Percentiles rank a stretch among this genome's conserved stretches.
These are phyloP conservation scores for Triglochin maritima DNA, from an alignment of 106 monocot genomes.

Conservation along the genomic window DNA sequence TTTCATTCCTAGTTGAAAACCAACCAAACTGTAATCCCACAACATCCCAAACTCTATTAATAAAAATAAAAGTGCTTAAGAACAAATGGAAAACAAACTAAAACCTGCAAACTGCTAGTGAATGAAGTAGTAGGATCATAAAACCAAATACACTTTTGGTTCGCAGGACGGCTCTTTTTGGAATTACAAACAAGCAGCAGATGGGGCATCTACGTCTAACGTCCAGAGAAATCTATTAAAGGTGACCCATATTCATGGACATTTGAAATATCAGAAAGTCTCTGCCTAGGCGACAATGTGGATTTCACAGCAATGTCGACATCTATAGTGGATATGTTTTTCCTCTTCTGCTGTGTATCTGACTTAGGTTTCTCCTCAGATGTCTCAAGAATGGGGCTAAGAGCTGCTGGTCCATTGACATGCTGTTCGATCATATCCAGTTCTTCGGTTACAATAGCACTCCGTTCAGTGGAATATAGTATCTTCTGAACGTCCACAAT, in stretches of 20 bases:
- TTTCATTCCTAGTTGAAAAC: too few relatives aligned
- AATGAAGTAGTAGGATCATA: too few relatives aligned
- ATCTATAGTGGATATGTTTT: slow-evolving; percentile 57
- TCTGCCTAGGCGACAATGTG: slow-evolving; percentile 50
- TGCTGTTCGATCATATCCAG: slow-evolving; percentile 45
- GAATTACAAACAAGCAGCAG: background rate
- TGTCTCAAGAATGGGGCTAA: slow-evolving; percentile 54
- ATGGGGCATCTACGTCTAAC: background rate
- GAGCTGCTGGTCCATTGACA: slow-evolving; percentile 9
- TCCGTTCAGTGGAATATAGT: slow-evolving; percentile 59
- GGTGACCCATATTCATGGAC: slow-evolving; percentile 39
- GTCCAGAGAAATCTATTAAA: slow-evolving; percentile 29
- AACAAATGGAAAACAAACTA: too few relatives aligned
- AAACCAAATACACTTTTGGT: too few relatives aligned
- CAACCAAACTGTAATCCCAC: too few relatives aligned
- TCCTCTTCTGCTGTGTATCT: slow-evolving; percentile 55
- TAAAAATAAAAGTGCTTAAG: too few relatives aligned
- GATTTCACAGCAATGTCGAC: slow-evolving; percentile 41
- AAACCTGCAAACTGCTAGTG: too few relatives aligned
- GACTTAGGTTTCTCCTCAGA: slow-evolving; percentile 49
- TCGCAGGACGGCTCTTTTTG: too few relatives aligned
- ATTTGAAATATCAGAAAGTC: slow-evolving; percentile 79
- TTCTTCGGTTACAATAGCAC: slow-evolving; percentile 33
- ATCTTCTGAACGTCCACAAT: slow-evolving; percentile 55
- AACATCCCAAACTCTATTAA: too few relatives aligned